Percentiles rank a stretch among this genome's conserved stretches.
These are phyloP conservation scores for Chlorella variabilis DNA, from an alignment of 163 green algal genomes.

Conservation along the genomic window DNA sequence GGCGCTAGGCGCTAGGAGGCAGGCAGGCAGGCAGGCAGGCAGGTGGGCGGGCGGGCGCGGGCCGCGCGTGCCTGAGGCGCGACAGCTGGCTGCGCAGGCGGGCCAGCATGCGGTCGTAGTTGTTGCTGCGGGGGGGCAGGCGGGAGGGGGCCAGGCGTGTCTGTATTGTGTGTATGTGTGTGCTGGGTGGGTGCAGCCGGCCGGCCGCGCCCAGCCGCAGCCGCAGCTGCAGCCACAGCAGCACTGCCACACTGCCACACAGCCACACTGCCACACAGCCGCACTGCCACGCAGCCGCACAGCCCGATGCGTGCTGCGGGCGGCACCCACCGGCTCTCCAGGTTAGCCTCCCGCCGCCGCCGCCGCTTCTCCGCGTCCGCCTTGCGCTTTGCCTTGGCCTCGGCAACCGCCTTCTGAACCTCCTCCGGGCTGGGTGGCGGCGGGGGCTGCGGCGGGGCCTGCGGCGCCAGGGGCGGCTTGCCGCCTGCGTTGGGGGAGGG, in stretches of 20 bases:
- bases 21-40: neutral
- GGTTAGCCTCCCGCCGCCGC: conserved; percentile 22
- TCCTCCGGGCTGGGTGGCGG: neutral
- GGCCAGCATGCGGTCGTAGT: conserved; percentile 42
- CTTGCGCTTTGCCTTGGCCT: conserved; percentile 7
- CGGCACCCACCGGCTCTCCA: conserved; percentile 15
- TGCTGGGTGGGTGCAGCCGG: too few species aligned
- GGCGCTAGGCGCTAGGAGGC: neutral
- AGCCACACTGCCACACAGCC: too few species aligned
- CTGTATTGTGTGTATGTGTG: too few species aligned
- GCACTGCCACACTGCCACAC: too few species aligned
- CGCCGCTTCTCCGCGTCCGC: conserved; percentile 21
- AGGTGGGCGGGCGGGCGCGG: neutral
- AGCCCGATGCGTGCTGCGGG: neutral
- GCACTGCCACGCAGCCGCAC: neutral
- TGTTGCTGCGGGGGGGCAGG: conserved; percentile 21
- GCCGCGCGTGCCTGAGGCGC: conserved; percentile 16
- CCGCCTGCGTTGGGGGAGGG: neutral
- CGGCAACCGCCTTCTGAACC: conserved; percentile 1
- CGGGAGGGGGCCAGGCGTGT: too few species aligned
- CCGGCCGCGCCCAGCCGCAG: too few species aligned
- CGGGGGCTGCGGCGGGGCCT: neutral
- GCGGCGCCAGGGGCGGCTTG: neutral
- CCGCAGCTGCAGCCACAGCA: neutral
- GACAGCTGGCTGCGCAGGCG: conserved; percentile 57